Base-by-base conservation (phyloP, 306 rosid species). In the Medicago ruthenica region DNA sequence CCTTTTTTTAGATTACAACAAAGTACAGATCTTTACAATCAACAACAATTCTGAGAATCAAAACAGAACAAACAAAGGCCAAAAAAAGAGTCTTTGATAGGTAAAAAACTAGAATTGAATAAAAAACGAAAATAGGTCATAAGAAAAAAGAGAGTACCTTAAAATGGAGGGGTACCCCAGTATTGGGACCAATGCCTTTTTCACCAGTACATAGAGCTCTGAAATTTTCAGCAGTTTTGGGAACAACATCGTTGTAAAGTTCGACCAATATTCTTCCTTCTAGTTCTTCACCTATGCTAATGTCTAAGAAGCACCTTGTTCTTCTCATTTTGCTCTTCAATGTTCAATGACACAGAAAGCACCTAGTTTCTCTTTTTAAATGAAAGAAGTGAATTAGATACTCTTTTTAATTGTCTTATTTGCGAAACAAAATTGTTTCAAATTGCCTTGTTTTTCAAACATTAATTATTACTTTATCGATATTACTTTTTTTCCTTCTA, bases 151-250 rank as follows among this genome's bases (percentile, higher is more conserved):
- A 66, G 17, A 21, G 66, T 68, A 91, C 98, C 98, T 93, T 91
- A 87, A 75, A 93, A 80, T 91, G 97, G 18, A 93, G 96, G 47
- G 98, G 93, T 21, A 82, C 90, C 20, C 91, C 93, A 24, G 98
- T 93, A 71, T 80, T 80, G 0, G 93, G 88, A 60, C 88, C 98
- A 84, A 86, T 84, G 84, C 98, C 98, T 79, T 88, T 91, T 75
- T 91, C 92, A 1, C 98, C 98, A 4, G 98, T 91, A 76, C 98
- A 93, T 44, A 93, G 93, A 79, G 96, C 97, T 78, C 91, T 93
- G 82, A 93, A 93, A 81, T 91, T 93, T 74, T 89, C 89, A 24
- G 89, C 80, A 13, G 97, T 93, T 78, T 85, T 93, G 31, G 98
- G 98, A 31, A 63, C 97, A 8, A 88, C 85, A 65, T 89, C 97